Evolutionary conservation across 106 monocot genomes (phyloP).

Genomic region (Iris macrosiphon): DNA sequence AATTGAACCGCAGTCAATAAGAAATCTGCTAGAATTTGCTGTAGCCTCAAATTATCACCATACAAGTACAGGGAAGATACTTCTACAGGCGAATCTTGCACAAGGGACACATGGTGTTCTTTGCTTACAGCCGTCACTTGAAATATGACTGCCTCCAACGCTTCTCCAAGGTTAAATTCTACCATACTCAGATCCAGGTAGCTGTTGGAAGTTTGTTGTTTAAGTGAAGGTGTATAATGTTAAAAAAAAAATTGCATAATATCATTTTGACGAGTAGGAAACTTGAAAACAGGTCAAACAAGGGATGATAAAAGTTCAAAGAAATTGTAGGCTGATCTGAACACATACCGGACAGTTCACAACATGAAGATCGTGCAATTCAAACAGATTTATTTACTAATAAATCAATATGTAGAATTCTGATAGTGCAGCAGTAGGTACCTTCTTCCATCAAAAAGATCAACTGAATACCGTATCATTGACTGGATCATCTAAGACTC

Average conservation of each 20-base stretch:
- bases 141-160: slow-evolving; percentile 53
- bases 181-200: slow-evolving; percentile 57
- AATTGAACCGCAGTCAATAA: slow-evolving; percentile 60
- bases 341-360: too few relatives aligned
- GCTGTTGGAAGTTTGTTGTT: slow-evolving; percentile 63
- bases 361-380: too few relatives aligned
- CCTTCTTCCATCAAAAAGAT: too few relatives aligned
- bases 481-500: too few relatives aligned
- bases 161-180: slow-evolving; percentile 72
- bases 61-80: slow-evolving; percentile 58
- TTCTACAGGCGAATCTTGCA: slow-evolving; percentile 59
- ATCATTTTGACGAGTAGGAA: neutral
- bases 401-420: too few relatives aligned
- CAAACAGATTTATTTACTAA: too few relatives aligned
- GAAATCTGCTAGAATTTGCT: slow-evolving; percentile 75
- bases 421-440: too few relatives aligned
- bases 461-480: too few relatives aligned
- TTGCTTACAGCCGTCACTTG: slow-evolving; percentile 65
- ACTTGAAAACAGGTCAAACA: neutral
- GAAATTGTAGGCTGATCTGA: too few relatives aligned
- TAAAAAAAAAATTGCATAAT: neutral
- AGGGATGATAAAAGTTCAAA: neutral
- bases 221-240: too few relatives aligned
- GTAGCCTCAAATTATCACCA: slow-evolving; percentile 82
- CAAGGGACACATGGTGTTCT: slow-evolving; percentile 41